These are phyloP conservation scores for Zhuliangozyma parablackwelliae DNA, from an alignment of 1,139 yeast genomes.

Conservation along the genomic window DNA sequence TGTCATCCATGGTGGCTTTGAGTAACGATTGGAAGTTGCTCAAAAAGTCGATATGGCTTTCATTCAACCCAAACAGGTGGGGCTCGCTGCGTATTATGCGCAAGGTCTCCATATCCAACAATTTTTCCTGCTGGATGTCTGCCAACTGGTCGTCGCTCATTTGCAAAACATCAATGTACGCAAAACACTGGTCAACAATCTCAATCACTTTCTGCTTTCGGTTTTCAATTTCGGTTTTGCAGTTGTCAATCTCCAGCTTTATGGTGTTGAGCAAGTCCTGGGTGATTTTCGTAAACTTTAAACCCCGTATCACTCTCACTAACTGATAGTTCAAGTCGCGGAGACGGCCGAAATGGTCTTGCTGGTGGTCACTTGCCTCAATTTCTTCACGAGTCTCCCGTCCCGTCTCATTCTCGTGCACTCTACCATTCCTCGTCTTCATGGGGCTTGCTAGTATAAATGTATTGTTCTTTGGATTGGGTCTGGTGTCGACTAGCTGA, in stretches of 20 bases:
- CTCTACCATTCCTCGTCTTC: constrained; percentile 13
- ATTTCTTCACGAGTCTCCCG: not conserved
- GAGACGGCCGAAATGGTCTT: constrained; percentile 9
- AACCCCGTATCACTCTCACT: constrained; percentile 30
- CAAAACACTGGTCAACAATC: constrained; percentile 24
- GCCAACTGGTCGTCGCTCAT: constrained; percentile 32
- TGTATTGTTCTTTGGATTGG: constrained; percentile 14
- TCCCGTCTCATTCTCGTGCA: no score
- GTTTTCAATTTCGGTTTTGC: constrained; percentile 21
- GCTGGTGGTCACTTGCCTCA: not conserved
- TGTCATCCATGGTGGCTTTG: constrained; percentile 25
- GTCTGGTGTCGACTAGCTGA: no score
- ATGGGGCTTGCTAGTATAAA: constrained; percentile 40
- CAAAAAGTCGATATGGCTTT: constrained; percentile 30
- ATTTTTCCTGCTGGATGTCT: constrained; percentile 25
- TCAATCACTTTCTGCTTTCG: constrained; percentile 22
- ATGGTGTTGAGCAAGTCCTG: constrained; percentile 22
- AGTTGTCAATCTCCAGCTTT: constrained; percentile 22
- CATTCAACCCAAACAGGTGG: constrained; percentile 36
- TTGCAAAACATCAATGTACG: constrained; percentile 24
- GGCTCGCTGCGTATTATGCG: constrained; percentile 35
- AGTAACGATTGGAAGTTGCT: constrained; percentile 24
- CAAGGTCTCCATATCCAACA: constrained; percentile 36
- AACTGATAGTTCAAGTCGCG: constrained; percentile 37
- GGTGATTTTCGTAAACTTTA: constrained; percentile 37